Base-by-base conservation (phyloP, 2,329 filamentous ascomycete genomes). In the Diaporthe ampelina region DNA sequence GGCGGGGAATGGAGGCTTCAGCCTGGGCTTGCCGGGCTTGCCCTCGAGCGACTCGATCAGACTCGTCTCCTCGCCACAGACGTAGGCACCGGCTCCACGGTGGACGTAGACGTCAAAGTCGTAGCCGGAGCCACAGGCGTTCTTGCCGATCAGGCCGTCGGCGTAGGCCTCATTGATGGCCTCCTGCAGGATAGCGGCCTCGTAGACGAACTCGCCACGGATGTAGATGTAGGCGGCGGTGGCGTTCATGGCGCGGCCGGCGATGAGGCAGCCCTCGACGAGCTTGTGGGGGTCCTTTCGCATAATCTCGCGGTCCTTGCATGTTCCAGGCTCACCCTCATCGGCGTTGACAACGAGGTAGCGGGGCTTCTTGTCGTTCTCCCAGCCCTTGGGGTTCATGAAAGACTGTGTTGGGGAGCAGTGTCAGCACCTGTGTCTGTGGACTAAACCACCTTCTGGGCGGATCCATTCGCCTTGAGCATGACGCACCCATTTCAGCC, bases 381-480 rank as follows among this genome's bases (percentile, higher is more conserved):
- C 96, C 97, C 97, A 99, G 81, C 95, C 97, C 87, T 98, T 98
- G 89, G 96, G 95, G 90, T 99, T 99, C 97, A 99, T 99, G 86
- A 99, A 99, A 67, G 95, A 98, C 95, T 97, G 81, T 56, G 43
- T 26, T 76, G 57, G 75, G 57, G 75, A 32, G 73, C 77, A 71
- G 72, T 68, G 76, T 80, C 78, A 79, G 77, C 72, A 59, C 37
- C n/a, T 21, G 17, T 35, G 40, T 63, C 48, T 17, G 50, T 45
- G 73, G 67, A n/a, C 11, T 35, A 17, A 13, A 32, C 9, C 43
- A 26, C 29, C 17, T n/a, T 11, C 21, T 8, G 9, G 11, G 7
- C n/a, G 2, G n/a, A 2, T 13, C 19, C 26, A 21, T n/a, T 5
- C 24, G 15, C 37, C 6, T 19, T 24, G 43, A 43, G 7, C 29